These are phyloP conservation scores for Amylocarpus encephaloides DNA, from an alignment of 2,329 filamentous ascomycete species.

Conservation along the genomic window DNA sequence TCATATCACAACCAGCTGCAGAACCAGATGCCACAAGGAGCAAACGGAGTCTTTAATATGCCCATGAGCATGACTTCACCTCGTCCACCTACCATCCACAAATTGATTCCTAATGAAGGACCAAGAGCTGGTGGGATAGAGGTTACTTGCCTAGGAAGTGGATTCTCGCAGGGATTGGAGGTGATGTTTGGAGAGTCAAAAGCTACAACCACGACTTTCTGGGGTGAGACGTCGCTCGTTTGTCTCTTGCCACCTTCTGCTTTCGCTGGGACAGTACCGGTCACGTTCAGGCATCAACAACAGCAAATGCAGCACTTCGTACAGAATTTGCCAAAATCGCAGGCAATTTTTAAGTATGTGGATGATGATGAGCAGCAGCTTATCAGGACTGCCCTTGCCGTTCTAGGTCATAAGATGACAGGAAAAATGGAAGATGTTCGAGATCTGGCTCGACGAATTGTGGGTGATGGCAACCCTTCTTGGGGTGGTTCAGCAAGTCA, in stretches of 20 bases:
- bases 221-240: constrained; percentile 56
- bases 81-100: constrained; percentile 64
- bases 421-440: constrained; percentile 55
- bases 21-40: constrained; percentile 38
- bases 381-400: constrained; percentile 59
- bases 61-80: constrained; percentile 44
- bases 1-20: constrained; percentile 37
- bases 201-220: constrained; percentile 57
- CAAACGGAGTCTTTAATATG: constrained; percentile 44
- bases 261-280: constrained; percentile 51
- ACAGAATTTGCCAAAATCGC: constrained; percentile 41
- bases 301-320: constrained; percentile 37
- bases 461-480: constrained; percentile 41
- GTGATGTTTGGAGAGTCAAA: constrained; percentile 74
- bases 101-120: constrained; percentile 76
- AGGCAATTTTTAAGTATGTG: constrained; percentile 63
- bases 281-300: constrained; percentile 45
- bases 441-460: constrained; percentile 55
- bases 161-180: constrained; percentile 72
- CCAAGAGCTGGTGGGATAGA: constrained; percentile 80
- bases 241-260: constrained; percentile 55
- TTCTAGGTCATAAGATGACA: constrained; percentile 59
- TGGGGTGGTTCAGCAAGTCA: constrained; percentile 42
- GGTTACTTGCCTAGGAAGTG: constrained; percentile 75
- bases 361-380: constrained; percentile 65